Evolutionary conservation across 345 rosid genomes (phyloP).

Genomic region (Draba incana): DNA sequence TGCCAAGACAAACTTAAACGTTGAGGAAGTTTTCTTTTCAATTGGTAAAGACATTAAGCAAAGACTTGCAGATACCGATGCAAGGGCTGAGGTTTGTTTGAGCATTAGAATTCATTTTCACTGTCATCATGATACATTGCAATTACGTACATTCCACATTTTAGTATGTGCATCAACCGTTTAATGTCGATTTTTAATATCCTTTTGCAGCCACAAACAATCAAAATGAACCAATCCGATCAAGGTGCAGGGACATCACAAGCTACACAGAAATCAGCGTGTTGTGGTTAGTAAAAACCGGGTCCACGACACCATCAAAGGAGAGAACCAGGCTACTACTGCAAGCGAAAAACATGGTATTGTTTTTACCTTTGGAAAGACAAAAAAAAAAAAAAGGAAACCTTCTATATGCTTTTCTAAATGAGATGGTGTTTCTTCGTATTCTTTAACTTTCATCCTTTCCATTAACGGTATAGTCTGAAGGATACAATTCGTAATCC

Average conservation of each 20-base stretch:
- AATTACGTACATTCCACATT: conserved; percentile 5
- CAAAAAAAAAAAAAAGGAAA: not conserved
- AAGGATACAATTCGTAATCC: conserved; percentile 10
- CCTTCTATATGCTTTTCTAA: conserved; percentile 4
- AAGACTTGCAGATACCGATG: conserved; percentile 78
- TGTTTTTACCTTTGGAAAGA: conserved; percentile 11
- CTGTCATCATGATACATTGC: conserved; percentile 15
- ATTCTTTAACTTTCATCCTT: conserved; percentile 18
- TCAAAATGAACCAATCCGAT: conserved; percentile 73
- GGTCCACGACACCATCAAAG: conserved; percentile 1
- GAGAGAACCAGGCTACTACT: conserved; percentile 23
- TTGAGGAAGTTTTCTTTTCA: conserved; percentile 90
- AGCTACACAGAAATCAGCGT: conserved; percentile 74
- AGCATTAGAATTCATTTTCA: not conserved
- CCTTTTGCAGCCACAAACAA: conserved; percentile 62
- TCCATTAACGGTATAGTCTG: conserved; percentile 25
- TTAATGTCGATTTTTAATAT: conserved; percentile 3
- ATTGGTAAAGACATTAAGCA: conserved; percentile 81
- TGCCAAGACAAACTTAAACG: conserved; percentile 85
- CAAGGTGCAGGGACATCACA: conserved; percentile 63
- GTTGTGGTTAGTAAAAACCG: conserved; percentile 61
- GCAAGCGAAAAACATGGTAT: conserved; percentile 7
- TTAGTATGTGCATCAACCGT: not conserved
- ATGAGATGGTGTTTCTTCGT: conserved; percentile 30
- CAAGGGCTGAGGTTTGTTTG: conserved; percentile 65